phyloP scores from a whole-genome alignment of 1,139 yeast species.

The Geotrichum restrictum region DNA sequence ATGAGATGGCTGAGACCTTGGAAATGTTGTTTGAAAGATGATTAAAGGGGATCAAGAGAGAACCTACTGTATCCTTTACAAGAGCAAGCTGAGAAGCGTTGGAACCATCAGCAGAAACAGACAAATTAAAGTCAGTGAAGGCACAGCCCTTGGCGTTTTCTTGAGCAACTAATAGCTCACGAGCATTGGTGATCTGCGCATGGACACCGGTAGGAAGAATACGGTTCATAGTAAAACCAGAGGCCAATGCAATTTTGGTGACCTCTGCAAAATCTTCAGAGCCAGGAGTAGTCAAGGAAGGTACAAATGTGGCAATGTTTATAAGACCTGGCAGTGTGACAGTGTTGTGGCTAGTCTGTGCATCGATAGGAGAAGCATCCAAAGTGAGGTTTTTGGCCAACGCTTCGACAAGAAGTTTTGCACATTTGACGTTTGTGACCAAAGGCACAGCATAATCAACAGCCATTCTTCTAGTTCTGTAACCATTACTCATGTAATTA shows the following conservation, averaged over 20 bases:
- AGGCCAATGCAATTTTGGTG: slow-evolving; percentile 66
- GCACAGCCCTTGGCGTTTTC: slow-evolving; percentile 46
- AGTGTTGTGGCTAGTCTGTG: slow-evolving; percentile 86
- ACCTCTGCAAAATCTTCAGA: slow-evolving; percentile 57
- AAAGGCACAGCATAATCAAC: slow-evolving; percentile 97
- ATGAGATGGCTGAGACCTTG: slow-evolving; percentile 70
- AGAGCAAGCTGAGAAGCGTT: slow-evolving; percentile 62
- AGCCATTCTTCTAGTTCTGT: slow-evolving; percentile 99
- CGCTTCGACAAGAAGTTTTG: slow-evolving; percentile 92
- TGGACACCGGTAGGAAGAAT: slow-evolving; percentile 68
- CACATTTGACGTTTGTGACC: slow-evolving; percentile 96
- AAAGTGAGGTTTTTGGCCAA: slow-evolving; percentile 64
- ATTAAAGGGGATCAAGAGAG: slow-evolving; percentile 76
- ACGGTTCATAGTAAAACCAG: slow-evolving; percentile 87
- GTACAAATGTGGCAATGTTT: slow-evolving; percentile 75
- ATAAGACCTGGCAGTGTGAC: slow-evolving; percentile 82
- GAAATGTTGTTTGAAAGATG: slow-evolving; percentile 56
- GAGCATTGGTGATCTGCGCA: slow-evolving; percentile 63
- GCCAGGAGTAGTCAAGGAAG: slow-evolving; percentile 52
- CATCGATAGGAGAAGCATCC: slow-evolving; percentile 73
- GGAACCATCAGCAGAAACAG: slow-evolving; percentile 75
- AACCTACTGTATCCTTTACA: slow-evolving; percentile 65
- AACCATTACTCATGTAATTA: slow-evolving; percentile 94
- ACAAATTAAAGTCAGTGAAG: slow-evolving; percentile 75
- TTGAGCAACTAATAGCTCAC: slow-evolving; percentile 58